Percentiles rank a stretch among this genome's conserved stretches.
These are phyloP conservation scores for Fraxinus sp. DNA, from an alignment of 305 asterid genomes.

Conservation along the genomic window DNA sequence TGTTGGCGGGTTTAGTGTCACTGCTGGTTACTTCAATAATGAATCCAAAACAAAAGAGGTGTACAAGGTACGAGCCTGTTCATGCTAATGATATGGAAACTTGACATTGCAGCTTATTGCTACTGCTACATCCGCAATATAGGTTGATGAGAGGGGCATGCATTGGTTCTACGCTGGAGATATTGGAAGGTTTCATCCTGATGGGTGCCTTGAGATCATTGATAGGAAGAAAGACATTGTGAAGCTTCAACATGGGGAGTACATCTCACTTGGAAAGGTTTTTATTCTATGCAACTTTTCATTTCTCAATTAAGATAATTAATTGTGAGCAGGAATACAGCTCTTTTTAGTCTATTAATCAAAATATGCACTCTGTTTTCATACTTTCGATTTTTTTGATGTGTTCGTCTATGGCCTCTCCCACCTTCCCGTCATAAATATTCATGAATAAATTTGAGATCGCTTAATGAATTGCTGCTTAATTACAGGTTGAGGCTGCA, in stretches of 20 bases:
- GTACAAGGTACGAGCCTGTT: slow-evolving; percentile 46
- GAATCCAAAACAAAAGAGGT: slow-evolving; percentile 77
- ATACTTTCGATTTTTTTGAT: not conserved
- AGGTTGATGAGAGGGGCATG: slow-evolving; percentile 86
- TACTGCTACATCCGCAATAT: slow-evolving; percentile 21
- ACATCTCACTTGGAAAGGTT: slow-evolving; percentile 86
- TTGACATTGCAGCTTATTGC: slow-evolving; percentile 8
- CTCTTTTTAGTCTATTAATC: not conserved
- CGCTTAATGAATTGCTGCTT: slow-evolving; percentile 11
- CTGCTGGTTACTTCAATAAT: slow-evolving; percentile 81
- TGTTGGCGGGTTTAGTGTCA: slow-evolving; percentile 79
- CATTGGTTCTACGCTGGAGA: slow-evolving; percentile 94
- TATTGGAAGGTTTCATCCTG: slow-evolving; percentile 79
- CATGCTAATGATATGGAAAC: slow-evolving; percentile 11
- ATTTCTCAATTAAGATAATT: not conserved
- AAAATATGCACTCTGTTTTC: not conserved
- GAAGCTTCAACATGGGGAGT: slow-evolving; percentile 93
- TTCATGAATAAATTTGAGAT: not conserved
- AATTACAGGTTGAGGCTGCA: slow-evolving; percentile 81
- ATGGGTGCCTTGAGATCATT: slow-evolving; percentile 87
- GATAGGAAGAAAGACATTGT: slow-evolving; percentile 90
- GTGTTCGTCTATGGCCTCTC: not conserved
- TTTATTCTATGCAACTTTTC: not conserved
- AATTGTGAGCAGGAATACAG: not conserved
- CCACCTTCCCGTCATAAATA: not conserved